Evolutionary conservation across 2,329 filamentous ascomycete genomes (phyloP).

Genomic region (Lasiodiplodia sp.): DNA sequence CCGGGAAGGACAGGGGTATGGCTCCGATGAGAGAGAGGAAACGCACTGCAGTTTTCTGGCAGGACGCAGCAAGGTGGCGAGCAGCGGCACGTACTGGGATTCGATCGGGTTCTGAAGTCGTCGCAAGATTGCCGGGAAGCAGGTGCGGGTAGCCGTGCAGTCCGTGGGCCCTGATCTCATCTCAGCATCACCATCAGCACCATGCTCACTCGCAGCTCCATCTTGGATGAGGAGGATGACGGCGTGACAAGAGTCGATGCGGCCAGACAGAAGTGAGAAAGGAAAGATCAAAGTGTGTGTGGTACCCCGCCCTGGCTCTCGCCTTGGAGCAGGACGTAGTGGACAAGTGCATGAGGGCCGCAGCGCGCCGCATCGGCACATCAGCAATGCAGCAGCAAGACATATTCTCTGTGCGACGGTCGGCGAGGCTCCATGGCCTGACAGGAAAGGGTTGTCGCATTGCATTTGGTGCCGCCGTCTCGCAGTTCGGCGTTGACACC

Average conservation of each 20-base stretch:
- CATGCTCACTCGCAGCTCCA: not conserved
- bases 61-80: slow-evolving; percentile 15
- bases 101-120: slow-evolving; percentile 7
- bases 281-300: too few species aligned
- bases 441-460: slow-evolving; percentile 17
- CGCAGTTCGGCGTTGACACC: slow-evolving; percentile 8
- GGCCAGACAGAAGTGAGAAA: not conserved
- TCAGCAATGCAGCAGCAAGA: slow-evolving; percentile 23
- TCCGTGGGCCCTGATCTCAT: slow-evolving; percentile 19
- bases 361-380: slow-evolving; percentile 16
- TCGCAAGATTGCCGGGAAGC: slow-evolving; percentile 15
- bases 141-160: slow-evolving; percentile 7
- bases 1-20: slow-evolving; percentile 5
- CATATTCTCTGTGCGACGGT: slow-evolving; percentile 19
- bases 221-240: not conserved
- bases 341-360: not conserved
- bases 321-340: not conserved
- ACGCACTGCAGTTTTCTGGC: not conserved
- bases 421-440: slow-evolving; percentile 16
- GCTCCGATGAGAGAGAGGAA: not conserved
- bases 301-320: slow-evolving; percentile 3
- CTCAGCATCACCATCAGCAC: slow-evolving; percentile 7
- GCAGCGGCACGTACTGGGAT: not conserved
- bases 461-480: slow-evolving; percentile 12
- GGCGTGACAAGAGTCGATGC: not conserved